A percentile compares a stretch with the other conserved stretches of the same genome.
Conservation (phyloP, 2,329 filamentous ascomycete genomes). For the Chaetomiaceae sp. region DNA sequence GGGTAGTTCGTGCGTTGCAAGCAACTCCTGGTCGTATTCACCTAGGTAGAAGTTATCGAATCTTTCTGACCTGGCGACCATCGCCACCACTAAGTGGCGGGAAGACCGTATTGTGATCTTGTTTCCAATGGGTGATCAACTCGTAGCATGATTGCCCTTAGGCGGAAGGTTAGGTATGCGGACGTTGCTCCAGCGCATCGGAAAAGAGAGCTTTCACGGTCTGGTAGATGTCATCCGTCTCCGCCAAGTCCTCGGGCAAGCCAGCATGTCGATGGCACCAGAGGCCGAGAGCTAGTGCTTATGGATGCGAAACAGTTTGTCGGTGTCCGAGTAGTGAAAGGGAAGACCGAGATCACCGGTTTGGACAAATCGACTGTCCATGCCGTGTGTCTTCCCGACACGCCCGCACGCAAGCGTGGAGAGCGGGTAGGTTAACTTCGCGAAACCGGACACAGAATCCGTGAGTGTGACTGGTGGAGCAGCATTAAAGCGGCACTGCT, state of each 20-base stretch:
- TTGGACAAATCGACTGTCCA: slow-evolving; percentile 12
- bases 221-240: slow-evolving; percentile 1
- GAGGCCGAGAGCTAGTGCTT: slow-evolving; percentile 11
- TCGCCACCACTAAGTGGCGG: too few relatives aligned
- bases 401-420: slow-evolving; percentile 13
- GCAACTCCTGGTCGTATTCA: too few relatives aligned
- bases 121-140: too few relatives aligned
- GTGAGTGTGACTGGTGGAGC: not conserved
- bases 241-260: slow-evolving; percentile 2
- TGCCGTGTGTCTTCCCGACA: slow-evolving; percentile 9
- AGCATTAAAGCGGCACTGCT: slow-evolving; percentile 1
- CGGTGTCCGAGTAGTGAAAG: slow-evolving; percentile 2
- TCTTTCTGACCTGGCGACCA: too few relatives aligned
- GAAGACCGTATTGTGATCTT: too few relatives aligned
- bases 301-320: slow-evolving; percentile 9
- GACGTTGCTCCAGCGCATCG: slow-evolving; percentile 13
- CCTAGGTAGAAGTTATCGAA: too few relatives aligned
- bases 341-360: slow-evolving; percentile 15
- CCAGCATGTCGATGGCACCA: slow-evolving; percentile 8
- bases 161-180: too few relatives aligned
- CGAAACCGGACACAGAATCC: not conserved
- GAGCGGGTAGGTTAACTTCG: slow-evolving; percentile 3
- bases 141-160: too few relatives aligned
- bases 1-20: too few relatives aligned
- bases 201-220: slow-evolving; percentile 13